phyloP scores from a whole-genome alignment of 257 asterid genomes.

The Prunella vulgaris region DNA sequence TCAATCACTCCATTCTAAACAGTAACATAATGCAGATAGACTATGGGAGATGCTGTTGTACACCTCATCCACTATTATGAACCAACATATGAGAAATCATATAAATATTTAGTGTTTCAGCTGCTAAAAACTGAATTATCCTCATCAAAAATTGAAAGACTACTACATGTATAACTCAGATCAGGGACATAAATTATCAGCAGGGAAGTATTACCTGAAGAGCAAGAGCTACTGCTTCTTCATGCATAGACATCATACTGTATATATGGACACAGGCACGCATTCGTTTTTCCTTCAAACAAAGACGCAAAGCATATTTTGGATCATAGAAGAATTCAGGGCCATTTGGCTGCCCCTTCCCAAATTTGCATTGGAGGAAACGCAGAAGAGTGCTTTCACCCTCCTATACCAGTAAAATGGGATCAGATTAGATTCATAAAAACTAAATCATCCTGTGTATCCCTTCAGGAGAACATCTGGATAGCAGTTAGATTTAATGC shows the following conservation, averaged over 20 bases:
- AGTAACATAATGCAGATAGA: not conserved
- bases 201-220: slow-evolving; percentile 53
- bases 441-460: not conserved
- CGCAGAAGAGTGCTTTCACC: slow-evolving; percentile 96
- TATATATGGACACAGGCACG: slow-evolving; percentile 97
- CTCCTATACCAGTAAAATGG: slow-evolving; percentile 44
- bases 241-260: slow-evolving; percentile 99
- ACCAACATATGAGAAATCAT: not conserved
- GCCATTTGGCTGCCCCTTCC: slow-evolving; percentile 70
- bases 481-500: not conserved
- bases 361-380: slow-evolving; percentile 88
- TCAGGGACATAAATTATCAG: slow-evolving; percentile 12
- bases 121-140: slow-evolving; percentile 9
- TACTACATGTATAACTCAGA: not conserved
- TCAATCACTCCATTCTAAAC: not conserved
- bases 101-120: not conserved
- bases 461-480: not conserved
- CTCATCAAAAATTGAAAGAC: not conserved
- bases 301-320: slow-evolving; percentile 95
- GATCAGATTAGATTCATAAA: slow-evolving; percentile 23
- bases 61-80: not conserved
- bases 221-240: slow-evolving; percentile 99
- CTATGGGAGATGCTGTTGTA: slow-evolving; percentile 1
- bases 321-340: slow-evolving; percentile 95
- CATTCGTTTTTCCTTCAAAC: slow-evolving; percentile 83